Evolutionary conservation across 2,329 filamentous ascomycete genomes (phyloP), one percentile per base, ranked within the genome.

Genomic region (Curvularia eragrostidis): DNA sequence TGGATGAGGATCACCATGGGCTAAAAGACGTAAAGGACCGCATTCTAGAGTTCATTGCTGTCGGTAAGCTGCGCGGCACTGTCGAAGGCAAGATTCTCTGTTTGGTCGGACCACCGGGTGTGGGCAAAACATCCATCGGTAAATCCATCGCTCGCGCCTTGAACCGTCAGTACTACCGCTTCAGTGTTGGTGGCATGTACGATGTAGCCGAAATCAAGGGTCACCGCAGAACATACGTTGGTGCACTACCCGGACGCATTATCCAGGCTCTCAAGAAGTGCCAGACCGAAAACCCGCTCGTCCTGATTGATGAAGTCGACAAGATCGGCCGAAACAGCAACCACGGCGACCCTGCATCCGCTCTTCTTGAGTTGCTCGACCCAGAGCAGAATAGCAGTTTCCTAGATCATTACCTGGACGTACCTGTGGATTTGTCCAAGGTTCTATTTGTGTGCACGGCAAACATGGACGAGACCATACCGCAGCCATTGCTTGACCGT

Each of bases 191-290:
- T 74, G 95, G 95, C 68, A 84, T 99, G 65, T 96, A 94, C 3
- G 95, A 99, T 78, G 96, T 99, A 63, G 95, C 95, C 18, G 95
- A 99, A 77, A 98, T 99, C 83, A 99, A 99, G 82, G 95, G 95
- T 49, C 95, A 99, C 76, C 86, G 95, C 70, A 87, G 95, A 69
- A 99, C 95, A 2, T 99, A 99, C 68, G 95, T 99, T 52, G 95
- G 96, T 62, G 95, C 95, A 24, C 82, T 99, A 34, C 95, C 95
- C 3, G 96, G 95, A 49, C 91, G 96, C 58, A 97, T 99, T 74
- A 98, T 99, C 61, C 96, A 99, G 78, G 95, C 95, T 0, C 81
- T 99, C 71, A 99, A 99, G 84, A 99, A 99, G 79, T 98, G 94
- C 75, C 93, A 98, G 80, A 99, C 95, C 0, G 96, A 99, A 79